Base-by-base conservation (phyloP, 2,329 filamentous ascomycete species). In the Hymenoscyphus repandus region DNA sequence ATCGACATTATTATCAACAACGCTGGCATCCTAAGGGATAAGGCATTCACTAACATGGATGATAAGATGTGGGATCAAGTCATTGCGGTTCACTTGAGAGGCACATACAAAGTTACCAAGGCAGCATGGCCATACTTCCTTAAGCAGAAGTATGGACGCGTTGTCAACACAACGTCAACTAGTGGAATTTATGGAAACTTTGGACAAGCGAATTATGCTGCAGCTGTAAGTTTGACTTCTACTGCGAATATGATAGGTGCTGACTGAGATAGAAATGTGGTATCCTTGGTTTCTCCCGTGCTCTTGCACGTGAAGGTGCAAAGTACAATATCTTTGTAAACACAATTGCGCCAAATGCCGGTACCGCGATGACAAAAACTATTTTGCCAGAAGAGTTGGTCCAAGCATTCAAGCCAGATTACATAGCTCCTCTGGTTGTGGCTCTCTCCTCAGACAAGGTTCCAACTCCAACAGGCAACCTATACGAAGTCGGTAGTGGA, bases 291-390 rank as follows among this genome's bases (percentile, higher is more conserved):
- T 90, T 99, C 77, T 96, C 91, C 37, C 88, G 90, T 62, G 89
- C 93, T 45, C 81, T 99, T 49, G 93, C 93, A 46, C 79, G 93
- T 45, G 93, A 99, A 74, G 93, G 93, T 63, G 80, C 81, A 66
- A 97, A 97, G 77, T 90, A 99, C 79, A 96, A 96, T 78, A 97
- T 99, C 71, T 90, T 83, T 64, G 89, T 96, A 70, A 99, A 99
- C 79, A 96, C 91, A 52, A 96, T 99, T 65, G 93, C 93, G 20
- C 93, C 93, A 61, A 99, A 97, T 66, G 93, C 93, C 36, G 93
- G 93, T 62, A 99, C 93, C 40, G 84, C 86, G 67, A 93, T 99
- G 88, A 99, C 93, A 50, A 82, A 85, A 61, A 92, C 88, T 45
- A 88, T 99, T 68, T 81, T 99, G 77, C 93, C 93, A 30, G 90